Evolutionary conservation across 2,329 filamentous ascomycete genomes (phyloP).

Genomic region (Xylariaceae sp.): DNA sequence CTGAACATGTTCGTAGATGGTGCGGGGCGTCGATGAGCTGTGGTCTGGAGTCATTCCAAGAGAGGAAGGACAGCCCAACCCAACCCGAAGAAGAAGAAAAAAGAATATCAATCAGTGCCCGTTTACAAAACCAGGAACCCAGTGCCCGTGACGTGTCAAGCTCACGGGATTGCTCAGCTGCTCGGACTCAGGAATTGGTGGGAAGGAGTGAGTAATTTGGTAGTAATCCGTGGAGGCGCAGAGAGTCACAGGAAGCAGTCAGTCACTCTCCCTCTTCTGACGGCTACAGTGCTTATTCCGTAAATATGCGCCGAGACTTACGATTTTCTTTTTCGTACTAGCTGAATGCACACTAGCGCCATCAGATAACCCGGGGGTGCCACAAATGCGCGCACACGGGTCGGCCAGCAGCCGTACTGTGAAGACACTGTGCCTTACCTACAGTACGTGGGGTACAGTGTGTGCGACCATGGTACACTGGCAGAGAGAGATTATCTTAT

Average conservation of each 20-base stretch:
- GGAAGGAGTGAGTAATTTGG: not conserved
- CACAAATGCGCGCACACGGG: not conserved
- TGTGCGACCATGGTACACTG: too few relatives aligned
- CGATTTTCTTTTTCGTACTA: not conserved
- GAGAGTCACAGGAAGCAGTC: not conserved
- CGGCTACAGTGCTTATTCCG: not conserved
- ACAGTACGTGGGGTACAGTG: too few relatives aligned
- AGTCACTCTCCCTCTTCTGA: not conserved
- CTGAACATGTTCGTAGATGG: constrained; percentile 23
- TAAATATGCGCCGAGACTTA: not conserved
- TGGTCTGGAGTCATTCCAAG: not conserved
- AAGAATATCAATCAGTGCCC: not conserved
- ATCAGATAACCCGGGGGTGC: constrained; percentile 16
- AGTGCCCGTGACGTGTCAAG: constrained; percentile 18
- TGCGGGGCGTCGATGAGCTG: constrained; percentile 21
- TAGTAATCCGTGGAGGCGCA: not conserved
- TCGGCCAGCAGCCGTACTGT: not conserved
- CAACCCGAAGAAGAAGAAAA: not conserved
- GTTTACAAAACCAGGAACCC: not conserved
- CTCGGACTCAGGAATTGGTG: not conserved
- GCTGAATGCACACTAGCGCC: constrained; percentile 8
- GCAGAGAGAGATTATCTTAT: constrained; percentile 29
- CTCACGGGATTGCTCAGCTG: constrained; percentile 5
- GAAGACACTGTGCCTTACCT: not conserved
- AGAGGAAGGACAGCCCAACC: not conserved